A percentile compares a stretch with the other conserved stretches of the same genome.
These are phyloP conservation scores for Cyberlindnera maritima DNA, from an alignment of 805 yeast genomes.

Conservation along the genomic window DNA sequence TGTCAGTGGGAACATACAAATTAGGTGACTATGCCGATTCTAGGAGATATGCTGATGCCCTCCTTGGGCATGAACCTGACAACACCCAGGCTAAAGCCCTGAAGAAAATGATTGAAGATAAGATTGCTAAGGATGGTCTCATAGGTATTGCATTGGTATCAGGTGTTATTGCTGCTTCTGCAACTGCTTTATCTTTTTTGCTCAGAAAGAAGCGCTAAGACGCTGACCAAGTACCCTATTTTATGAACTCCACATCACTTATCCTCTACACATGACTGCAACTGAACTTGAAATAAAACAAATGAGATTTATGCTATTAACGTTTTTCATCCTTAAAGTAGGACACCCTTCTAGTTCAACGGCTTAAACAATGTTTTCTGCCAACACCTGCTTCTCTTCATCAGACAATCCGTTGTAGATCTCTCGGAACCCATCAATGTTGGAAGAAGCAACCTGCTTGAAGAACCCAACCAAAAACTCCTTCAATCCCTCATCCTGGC, in stretches of 20 bases:
- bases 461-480: slow-evolving; percentile 49
- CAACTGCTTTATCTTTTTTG: slow-evolving; percentile 52
- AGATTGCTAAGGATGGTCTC: slow-evolving; percentile 81
- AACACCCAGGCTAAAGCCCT: slow-evolving; percentile 74
- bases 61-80: slow-evolving; percentile 78
- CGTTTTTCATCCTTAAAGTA: not conserved
- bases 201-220: slow-evolving; percentile 33
- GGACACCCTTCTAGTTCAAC: not conserved
- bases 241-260: not conserved
- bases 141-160: slow-evolving; percentile 86
- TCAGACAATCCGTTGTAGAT: slow-evolving; percentile 38
- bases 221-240: too few relatives aligned
- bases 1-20: slow-evolving; percentile 84
- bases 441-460: slow-evolving; percentile 38
- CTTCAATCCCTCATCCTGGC: slow-evolving; percentile 21
- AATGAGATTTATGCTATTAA: not conserved
- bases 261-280: not conserved
- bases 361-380: slow-evolving; percentile 45
- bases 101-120: slow-evolving; percentile 76
- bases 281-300: not conserved
- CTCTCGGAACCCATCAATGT: slow-evolving; percentile 48
- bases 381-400: slow-evolving; percentile 47
- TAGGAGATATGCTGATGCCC: slow-evolving; percentile 76
- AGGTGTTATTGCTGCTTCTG: slow-evolving; percentile 82
- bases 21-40: slow-evolving; percentile 86